Base-by-base conservation (phyloP, 257 asterid species). In the Nicotiana obtusifolia region DNA sequence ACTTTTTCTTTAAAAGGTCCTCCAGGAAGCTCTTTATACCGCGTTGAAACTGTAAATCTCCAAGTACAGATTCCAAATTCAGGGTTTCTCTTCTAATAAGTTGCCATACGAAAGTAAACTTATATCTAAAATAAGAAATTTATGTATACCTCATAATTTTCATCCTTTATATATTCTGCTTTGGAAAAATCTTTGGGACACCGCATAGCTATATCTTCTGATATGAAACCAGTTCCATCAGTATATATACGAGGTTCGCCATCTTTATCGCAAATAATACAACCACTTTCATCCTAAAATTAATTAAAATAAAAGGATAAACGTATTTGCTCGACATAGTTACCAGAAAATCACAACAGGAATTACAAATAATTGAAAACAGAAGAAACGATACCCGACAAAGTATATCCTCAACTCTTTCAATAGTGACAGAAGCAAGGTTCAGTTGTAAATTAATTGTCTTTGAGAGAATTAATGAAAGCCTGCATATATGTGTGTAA, bases 211-310 rank as follows among this genome's bases (percentile, higher is more conserved):
- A 95, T 85, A 88, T 93, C 96, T 85, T 91, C 91, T 7, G 99
- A 93, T 60, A 95, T 90, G 71, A 37, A 93, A 28, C 99, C 97
- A 28, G 99, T 93, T 69, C 98, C 99, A 86, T 95, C 99, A 9
- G 98, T 93, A 80, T 89, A 92, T 62, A 93, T 64, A 79, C 87
- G 83, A 77, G 88, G 88, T 59, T 92, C 88, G 20, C 95, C 95
- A 79, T 90, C 97, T 80, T 87, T 92, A 57, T 87, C 93, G 53
- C 3, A 33, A 44, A 91, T 75, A 83, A 82, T 56, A 66, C 64
- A 31, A 26, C 91, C 95, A 78, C 85, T 80, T 61, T 77, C 89
- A 84, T 92, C 95, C 97, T 95, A 82, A 76, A 81, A 83, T 11
- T 33, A 41, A 62, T 22, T 44, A 41, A 22, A 79, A 60, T 37